phyloP scores from a whole-genome alignment of 371 early-diverging fungal species.

The Mucor indicus region DNA sequence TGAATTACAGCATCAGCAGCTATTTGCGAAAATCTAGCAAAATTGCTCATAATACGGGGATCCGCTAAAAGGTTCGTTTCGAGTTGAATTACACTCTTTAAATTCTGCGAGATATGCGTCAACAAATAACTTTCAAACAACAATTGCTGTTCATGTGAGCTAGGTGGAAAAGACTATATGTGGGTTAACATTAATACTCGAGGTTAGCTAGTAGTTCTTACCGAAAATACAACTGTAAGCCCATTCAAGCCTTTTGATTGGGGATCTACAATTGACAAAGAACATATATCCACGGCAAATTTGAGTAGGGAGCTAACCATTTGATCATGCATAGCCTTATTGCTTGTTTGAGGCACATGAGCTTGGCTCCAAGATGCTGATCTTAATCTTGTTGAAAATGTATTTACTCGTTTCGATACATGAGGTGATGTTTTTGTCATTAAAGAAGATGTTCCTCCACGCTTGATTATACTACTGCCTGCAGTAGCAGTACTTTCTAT shows the following conservation, averaged over 20 bases:
- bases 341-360: background rate
- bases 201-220: slow-evolving; percentile 19
- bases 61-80: slow-evolving; percentile 42
- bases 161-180: slow-evolving; percentile 36
- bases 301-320: slow-evolving; percentile 47
- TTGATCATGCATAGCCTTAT: slow-evolving; percentile 16
- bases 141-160: slow-evolving; percentile 36
- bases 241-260: slow-evolving; percentile 38
- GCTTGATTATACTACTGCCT: slow-evolving; percentile 37
- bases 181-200: background rate
- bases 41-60: slow-evolving; percentile 43
- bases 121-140: slow-evolving; percentile 56
- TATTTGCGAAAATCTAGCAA: slow-evolving; percentile 57
- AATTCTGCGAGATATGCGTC: slow-evolving; percentile 53
- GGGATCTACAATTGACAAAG: slow-evolving; percentile 55
- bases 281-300: slow-evolving; percentile 53
- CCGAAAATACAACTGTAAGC: slow-evolving; percentile 47
- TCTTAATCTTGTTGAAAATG: slow-evolving; percentile 26
- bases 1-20: slow-evolving; percentile 71
- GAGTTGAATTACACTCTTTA: slow-evolving; percentile 51
- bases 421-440: slow-evolving; percentile 51
- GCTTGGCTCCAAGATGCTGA: slow-evolving; percentile 34
- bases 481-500: slow-evolving; percentile 8
- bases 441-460: slow-evolving; percentile 40
- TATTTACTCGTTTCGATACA: slow-evolving; percentile 27